These are phyloP conservation scores for Posidonia oceanica DNA, from an alignment of 116 monocot genomes.

Conservation along the genomic window DNA sequence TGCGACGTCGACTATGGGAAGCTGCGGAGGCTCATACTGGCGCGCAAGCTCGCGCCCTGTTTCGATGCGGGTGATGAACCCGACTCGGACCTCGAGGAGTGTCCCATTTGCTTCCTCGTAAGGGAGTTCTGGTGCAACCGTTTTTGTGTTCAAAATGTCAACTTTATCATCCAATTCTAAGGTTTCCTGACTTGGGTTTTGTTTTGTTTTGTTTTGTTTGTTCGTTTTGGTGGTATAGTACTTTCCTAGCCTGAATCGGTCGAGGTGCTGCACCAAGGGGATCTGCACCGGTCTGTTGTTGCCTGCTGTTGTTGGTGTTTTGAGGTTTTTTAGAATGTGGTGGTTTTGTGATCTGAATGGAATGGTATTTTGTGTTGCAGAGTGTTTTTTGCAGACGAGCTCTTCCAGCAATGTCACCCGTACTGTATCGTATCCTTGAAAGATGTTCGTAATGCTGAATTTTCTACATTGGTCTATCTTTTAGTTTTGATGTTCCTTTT, in stretches of 20 bases:
- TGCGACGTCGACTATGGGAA: constrained; percentile 38
- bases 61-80: constrained; percentile 40
- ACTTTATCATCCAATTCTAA: neutral
- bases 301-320: neutral
- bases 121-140: neutral
- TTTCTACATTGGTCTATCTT: neutral
- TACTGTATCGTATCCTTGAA: constrained; percentile 39
- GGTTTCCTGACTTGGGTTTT: neutral
- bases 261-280: constrained; percentile 49
- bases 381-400: constrained; percentile 69
- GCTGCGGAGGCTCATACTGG: constrained; percentile 36
- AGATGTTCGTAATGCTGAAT: neutral
- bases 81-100: constrained; percentile 35
- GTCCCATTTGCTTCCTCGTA: constrained; percentile 63
- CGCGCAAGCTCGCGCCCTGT: constrained; percentile 47
- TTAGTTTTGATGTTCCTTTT: neutral
- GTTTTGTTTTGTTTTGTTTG: constrained; percentile 5
- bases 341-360: neutral
- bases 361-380: constrained; percentile 18
- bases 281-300: constrained; percentile 52
- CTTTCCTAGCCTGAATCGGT: constrained; percentile 64
- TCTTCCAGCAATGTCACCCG: constrained; percentile 21
- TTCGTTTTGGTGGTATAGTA: constrained; percentile 20
- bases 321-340: too few relatives aligned
- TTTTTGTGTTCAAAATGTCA: neutral